Conservation (phyloP, 2,329 filamentous ascomycete species). For the Ceratocystis papillata region DNA sequence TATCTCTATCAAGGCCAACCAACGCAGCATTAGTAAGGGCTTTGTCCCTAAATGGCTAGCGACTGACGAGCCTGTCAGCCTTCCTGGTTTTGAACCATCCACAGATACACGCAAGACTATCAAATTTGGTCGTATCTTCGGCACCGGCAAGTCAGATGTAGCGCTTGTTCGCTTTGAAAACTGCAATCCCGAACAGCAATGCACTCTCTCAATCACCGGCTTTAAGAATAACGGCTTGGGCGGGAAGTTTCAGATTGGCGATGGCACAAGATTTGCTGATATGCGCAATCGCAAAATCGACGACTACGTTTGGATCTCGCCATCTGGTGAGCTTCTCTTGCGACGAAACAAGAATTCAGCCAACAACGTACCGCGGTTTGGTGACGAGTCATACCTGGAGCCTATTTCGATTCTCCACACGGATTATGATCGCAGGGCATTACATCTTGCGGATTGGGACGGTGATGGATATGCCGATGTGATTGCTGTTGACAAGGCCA, state of each 20-base stretch:
- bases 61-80: neutral
- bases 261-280: constrained; percentile 25
- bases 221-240: constrained; percentile 26
- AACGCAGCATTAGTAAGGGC: constrained; percentile 21
- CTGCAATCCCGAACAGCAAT: constrained; percentile 2
- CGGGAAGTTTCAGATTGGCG: constrained; percentile 24
- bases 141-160: constrained; percentile 15
- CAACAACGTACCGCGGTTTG: neutral
- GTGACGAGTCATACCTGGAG: neutral
- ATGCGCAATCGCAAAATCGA: constrained; percentile 23
- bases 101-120: constrained; percentile 17
- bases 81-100: neutral
- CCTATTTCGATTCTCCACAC: constrained; percentile 15
- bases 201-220: constrained; percentile 18
- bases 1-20: constrained; percentile 29
- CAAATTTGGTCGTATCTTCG: constrained; percentile 26
- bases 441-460: constrained; percentile 34
- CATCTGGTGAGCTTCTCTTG: constrained; percentile 21
- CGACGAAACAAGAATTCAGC: constrained; percentile 18
- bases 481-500: constrained; percentile 23
- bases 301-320: constrained; percentile 26
- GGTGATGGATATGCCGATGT: constrained; percentile 32
- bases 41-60: constrained; percentile 22
- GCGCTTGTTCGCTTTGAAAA: neutral
- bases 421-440: constrained; percentile 27